A percentile compares a stretch with the other conserved stretches of the same genome.
Conservation (phyloP, 164 flowering plant genomes). For the Vitis labrusca region DNA sequence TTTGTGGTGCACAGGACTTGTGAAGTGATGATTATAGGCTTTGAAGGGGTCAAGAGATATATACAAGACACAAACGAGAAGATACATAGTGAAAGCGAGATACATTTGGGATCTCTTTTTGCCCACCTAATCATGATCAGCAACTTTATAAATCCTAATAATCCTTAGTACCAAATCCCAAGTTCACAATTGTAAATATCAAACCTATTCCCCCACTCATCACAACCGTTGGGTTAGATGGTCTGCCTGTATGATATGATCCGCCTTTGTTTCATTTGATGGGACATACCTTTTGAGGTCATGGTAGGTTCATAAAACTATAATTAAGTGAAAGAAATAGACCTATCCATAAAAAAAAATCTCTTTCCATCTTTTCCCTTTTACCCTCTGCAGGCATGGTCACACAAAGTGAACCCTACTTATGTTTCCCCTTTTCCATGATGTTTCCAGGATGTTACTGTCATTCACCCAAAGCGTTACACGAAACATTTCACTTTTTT, state of each 20-base stretch:
- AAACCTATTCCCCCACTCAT: neutral
- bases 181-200: neutral
- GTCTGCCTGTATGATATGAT: neutral
- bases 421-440: too few relatives aligned
- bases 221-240: neutral
- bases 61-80: neutral
- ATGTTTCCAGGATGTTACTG: too few relatives aligned
- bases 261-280: neutral
- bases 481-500: too few relatives aligned
- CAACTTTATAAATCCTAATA: constrained; percentile 2
- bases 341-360: too few relatives aligned
- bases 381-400: neutral
- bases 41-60: neutral
- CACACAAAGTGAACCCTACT: too few relatives aligned
- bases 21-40: neutral
- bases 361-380: neutral
- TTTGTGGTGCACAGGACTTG: neutral
- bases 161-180: constrained; percentile 6
- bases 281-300: neutral
- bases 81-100: neutral
- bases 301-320: neutral
- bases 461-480: too few relatives aligned
- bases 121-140: constrained; percentile 17
- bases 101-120: neutral
- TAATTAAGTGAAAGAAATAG: neutral